Base-by-base conservation (phyloP, 2,329 filamentous ascomycete species). In the Alternaria sp. region DNA sequence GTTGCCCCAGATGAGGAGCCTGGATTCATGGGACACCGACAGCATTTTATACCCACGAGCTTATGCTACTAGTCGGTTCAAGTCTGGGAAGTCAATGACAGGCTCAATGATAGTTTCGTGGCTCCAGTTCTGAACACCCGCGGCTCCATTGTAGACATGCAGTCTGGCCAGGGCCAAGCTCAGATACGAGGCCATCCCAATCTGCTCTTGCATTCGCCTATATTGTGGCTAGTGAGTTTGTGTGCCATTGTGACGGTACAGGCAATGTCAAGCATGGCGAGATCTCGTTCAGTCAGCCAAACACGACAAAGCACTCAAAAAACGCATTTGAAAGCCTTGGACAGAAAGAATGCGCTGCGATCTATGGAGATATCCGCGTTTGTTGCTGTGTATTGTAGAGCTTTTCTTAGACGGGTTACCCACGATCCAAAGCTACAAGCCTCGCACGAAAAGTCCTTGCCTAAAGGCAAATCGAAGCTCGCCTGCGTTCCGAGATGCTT, bases 141-240 rank as follows among this genome's bases (percentile, higher is more conserved):
- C 54, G 54, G 36, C 47, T 44, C 44, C 47, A 53, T 51, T 55
- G 55, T 61, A 53, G 45, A 57, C 62, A 50, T 17, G 53, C 12
- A 57, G 17, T 36, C 44, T 50, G 21, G 45, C 49, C 50, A 51
- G 49, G 25, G 56, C 65, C 62, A 67, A 61, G 56, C 17, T 13
- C 15, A 36, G 44, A 67, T 62, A 67, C 58, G 65, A 54, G 49
- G 40, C 40, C 15, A 47, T 46, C 17, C 28, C n/a, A 65, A 69
- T 67, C 28, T 62, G 61, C 50, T 53, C 26, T 21, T 56, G 47
- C 56, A 47, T 60, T 54, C 32, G 46, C 25, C 55, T 57, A 67
- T 30, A 69, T 69, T 69, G 60, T 36, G 30, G 52, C 40, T 60
- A 55, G 49, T 32, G 23, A 30, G 25, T 36, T 26, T 50, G 57